Conservation (phyloP, 495 filamentous ascomycete species). For the Aspergillus saccharolyticus region DNA sequence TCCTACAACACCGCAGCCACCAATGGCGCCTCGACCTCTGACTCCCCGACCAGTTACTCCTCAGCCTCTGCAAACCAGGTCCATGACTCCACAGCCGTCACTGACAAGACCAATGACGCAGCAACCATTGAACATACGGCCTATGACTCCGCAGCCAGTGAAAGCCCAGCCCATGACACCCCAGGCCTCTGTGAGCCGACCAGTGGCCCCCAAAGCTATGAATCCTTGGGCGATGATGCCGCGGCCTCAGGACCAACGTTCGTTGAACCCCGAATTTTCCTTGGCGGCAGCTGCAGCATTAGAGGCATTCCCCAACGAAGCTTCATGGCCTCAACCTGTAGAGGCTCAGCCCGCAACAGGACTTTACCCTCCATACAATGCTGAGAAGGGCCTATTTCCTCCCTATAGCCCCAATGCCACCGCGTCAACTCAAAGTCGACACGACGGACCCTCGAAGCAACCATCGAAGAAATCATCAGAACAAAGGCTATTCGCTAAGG, state of each 20-base stretch:
- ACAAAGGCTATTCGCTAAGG: background rate
- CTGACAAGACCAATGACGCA: background rate
- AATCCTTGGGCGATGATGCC: background rate
- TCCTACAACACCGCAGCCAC: background rate
- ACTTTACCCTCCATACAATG: background rate
- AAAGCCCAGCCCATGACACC: background rate
- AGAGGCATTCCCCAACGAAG: background rate
- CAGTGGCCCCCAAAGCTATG: background rate
- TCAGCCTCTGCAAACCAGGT: background rate
- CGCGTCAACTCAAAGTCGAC: background rate
- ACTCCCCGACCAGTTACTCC: background rate
- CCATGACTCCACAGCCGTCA: background rate
- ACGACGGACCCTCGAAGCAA: background rate
- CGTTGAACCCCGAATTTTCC: background rate
- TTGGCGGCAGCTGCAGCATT: background rate
- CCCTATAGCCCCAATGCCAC: background rate
- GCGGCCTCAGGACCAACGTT: background rate
- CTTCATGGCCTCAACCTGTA: background rate
- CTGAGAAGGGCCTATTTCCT: background rate
- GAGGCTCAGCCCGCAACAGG: background rate
- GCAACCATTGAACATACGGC: background rate
- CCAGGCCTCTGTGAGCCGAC: background rate
- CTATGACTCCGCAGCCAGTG: slow-evolving; percentile 1
- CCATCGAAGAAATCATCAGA: background rate
- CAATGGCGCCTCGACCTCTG: background rate